Conservation (phyloP, 257 asterid genomes). For the Solanum peruvianum region DNA sequence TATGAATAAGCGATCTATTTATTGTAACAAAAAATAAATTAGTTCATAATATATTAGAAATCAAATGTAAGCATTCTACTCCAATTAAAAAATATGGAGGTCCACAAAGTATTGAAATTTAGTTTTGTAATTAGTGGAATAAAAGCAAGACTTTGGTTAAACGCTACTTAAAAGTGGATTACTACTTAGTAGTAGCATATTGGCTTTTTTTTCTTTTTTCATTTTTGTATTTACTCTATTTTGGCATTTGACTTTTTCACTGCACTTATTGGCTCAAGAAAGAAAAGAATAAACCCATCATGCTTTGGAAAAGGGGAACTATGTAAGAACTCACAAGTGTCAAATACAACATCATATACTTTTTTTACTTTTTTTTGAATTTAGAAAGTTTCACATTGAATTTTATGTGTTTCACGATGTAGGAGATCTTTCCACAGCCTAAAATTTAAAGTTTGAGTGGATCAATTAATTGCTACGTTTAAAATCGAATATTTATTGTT, state of each 20-base stretch:
- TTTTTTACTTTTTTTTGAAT: not conserved
- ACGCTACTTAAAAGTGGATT: slow-evolving; percentile 19
- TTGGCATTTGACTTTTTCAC: not conserved
- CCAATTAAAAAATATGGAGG: not conserved
- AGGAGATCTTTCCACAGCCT: not conserved
- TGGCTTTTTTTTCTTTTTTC: not conserved
- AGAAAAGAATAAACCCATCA: not conserved
- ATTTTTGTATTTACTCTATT: not conserved
- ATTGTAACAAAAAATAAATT: too few relatives aligned
- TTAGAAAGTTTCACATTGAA: not conserved
- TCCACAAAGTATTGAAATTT: not conserved
- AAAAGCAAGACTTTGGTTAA: slow-evolving; percentile 17
- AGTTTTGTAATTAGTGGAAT: slow-evolving; percentile 3
- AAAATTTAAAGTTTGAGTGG: not conserved
- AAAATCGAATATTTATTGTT: not conserved
- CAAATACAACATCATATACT: not conserved
- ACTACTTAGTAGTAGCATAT: not conserved
- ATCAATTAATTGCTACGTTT: not conserved
- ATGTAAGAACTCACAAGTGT: not conserved
- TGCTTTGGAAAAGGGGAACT: not conserved
- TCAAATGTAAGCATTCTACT: not conserved
- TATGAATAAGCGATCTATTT: not conserved
- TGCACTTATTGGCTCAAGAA: not conserved
- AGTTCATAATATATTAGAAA: not conserved
- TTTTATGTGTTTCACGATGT: not conserved